Base-by-base conservation (phyloP, 1,284 basidiomycete genomes). In the Somion occarium region DNA sequence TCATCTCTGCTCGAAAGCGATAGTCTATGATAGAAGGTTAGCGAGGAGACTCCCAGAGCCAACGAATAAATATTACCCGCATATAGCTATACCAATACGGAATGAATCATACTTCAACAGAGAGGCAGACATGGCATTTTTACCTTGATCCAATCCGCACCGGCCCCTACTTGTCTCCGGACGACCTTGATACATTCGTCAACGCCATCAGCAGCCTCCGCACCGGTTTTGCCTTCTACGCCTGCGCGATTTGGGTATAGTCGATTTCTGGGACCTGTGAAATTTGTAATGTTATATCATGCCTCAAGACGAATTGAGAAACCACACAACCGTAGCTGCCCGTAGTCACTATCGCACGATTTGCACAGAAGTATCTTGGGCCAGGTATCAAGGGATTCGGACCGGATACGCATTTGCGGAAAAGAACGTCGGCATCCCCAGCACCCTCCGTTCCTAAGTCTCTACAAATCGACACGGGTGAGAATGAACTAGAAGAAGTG, bases 401-500 rank as follows among this genome's bases (percentile, higher is more conserved):
- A 4, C 71, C 71, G 7, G 81, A 75, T 12, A 85, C 61, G 61
- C 80, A 82, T 55, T 79, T 79, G 24, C 82, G 73, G 34, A 86
- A 66, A 0, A 73, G 69, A n/a, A 85, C 67, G 59, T 85, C 82
- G 4, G 82, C 80, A 58, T 85, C 83, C 23, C 68, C 76, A 3
- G 82, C 82, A 2, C 82, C 83, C 62, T 85, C 82, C 1, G 82
- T 85, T 19, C 83, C 82, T 12, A 86, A 70, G 58, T 85, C 80
- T 20, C 82, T 83, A 22, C 18, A 39, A 45, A 23, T n/a, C n/a
- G n/a, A n/a, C n/a, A n/a, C n/a, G n/a, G n/a, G n/a, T n/a, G n/a
- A n/a, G 3, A 44, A 38, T 22, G 5, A 11, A 20, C 38, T 11
- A 13, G 43, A 27, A 20, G 37, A 25, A 25, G 38, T 34, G 37